Evolutionary conservation across 192 early-diverging fungal species (phyloP), one percentile per base, ranked within the genome.

Genomic region (Linderina pennispora): DNA sequence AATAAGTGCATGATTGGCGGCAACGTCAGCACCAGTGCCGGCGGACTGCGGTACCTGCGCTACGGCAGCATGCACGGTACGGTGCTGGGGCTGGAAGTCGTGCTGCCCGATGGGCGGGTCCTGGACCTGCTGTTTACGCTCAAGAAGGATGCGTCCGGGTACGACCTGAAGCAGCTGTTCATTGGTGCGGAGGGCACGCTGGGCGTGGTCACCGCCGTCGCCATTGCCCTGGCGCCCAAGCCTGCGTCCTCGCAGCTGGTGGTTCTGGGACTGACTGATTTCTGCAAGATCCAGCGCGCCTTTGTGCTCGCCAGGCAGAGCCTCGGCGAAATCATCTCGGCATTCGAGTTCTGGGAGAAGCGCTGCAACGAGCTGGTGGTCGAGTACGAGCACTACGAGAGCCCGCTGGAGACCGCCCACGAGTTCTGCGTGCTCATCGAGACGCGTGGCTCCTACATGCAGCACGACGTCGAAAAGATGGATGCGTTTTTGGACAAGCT

Each of bases 131-230:
- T 92, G 43, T 84, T 80, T 11, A 84, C 80, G n/a, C 65, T 97
- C 41, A 82, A 94, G 31, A 99, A 99, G 63, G 97, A 99, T 51
- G 94, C 94, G 32, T 96, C 97, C 23, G 97, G 93, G 10, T 94
- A 89, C 48, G 94, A 99, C 54, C 50, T 99, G 36, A 99, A 99
- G 75, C 96, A 99, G 64, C 76, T 99, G n/a, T 97, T 99, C 58
- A 96, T 99, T 44, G 96, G 96, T 9, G 81, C 91, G 21, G 96
- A 99, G 55, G 96, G 96, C 26, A 94, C 91, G 1, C 67, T 99
- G 25, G 96, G 96, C 9, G 77, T 99, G 19, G 84, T 99, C 40
- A 97, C 96, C 0, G 88, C 80, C 17, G 89, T 96, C 7, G 88
- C 94, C 0, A 86, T 99, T 10, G 55, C 87, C 3, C 77, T 91